Evolutionary conservation across 2,329 filamentous ascomycete genomes (phyloP), one percentile per base, ranked within the genome.

Genomic region (Phaeosphaeria sp.): DNA sequence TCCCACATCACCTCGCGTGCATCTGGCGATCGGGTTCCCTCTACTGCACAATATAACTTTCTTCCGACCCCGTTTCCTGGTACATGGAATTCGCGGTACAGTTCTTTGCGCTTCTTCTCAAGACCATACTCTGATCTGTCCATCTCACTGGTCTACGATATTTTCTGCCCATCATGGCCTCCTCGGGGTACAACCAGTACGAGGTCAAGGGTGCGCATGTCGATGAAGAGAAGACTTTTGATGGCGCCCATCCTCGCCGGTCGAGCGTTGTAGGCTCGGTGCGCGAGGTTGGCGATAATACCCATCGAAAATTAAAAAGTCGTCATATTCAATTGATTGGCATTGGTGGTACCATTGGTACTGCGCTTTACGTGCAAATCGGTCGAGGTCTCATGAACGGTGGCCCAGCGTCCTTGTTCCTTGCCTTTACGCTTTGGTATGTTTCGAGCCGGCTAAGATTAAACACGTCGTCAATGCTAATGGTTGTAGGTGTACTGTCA

Each of bases 241-340:
- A 68, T 47, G 57, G 57, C 44, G 66, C 47, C 13, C 46, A 65
- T 23, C 59, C 58, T 53, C 71, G 70, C 44, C 71, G 67, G 48
- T 60, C 61, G 13, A 72, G 71, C 27, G 56, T 60, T 7, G 62
- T 66, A 33, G 62, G 61, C 17, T 75, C 72, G 17, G 62, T 77
- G 7, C 71, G 68, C 55, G 54, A 60, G n/a, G 65, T 73, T 13
- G 65, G 69, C 59, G 77, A 79, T 56, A 66, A 73, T 13, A 82
- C 80, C 7, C 79, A 81, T 55, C 72, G 80, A 36, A 81, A 76
- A 63, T 72, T 82, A 52, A 78, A 78, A 62, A 78, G 79, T 51
- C 73, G 80, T 47, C 80, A 82, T 56, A 81, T 82, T 50, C 80
- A 82, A 58, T 72, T 81, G 21, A 81, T 82, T 53, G 80, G 80